Evolutionary conservation across 495 filamentous ascomycete species (phyloP).

Genomic region (Lophium mytilinum): DNA sequence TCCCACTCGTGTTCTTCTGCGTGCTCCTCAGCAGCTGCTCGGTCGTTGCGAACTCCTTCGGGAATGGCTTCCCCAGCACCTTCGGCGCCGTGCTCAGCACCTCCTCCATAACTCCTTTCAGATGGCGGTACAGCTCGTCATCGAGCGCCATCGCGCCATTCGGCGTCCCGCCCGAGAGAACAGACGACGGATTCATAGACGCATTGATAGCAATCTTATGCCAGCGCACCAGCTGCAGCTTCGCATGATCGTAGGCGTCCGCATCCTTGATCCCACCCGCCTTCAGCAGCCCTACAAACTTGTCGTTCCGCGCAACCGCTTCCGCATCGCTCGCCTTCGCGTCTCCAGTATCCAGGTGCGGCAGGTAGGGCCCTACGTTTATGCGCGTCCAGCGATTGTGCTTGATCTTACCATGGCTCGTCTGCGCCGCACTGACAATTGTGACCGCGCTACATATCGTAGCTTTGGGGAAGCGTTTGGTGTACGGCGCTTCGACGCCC

Average conservation of each 20-base stretch:
- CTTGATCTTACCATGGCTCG: conserved; percentile 40
- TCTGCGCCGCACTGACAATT: conserved; percentile 47
- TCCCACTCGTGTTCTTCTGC: conserved; percentile 47
- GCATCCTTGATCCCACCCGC: conserved; percentile 47
- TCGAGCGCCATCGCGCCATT: conserved; percentile 44
- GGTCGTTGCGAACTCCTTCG: conserved; percentile 41
- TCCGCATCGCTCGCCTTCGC: conserved; percentile 1
- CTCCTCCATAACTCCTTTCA: conserved; percentile 50
- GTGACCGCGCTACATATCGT: conserved; percentile 56
- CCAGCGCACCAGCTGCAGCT: conserved; percentile 52
- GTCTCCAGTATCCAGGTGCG: conserved; percentile 14
- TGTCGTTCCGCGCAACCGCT: conserved; percentile 14
- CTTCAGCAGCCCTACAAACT: conserved; percentile 28
- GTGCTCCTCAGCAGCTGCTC: conserved; percentile 48
- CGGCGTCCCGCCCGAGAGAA: conserved; percentile 46
- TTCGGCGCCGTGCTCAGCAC: conserved; percentile 46
- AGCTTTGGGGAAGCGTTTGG: conserved; percentile 43
- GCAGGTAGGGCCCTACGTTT: conserved; percentile 47
- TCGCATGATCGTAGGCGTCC: conserved; percentile 35
- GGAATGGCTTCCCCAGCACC: conserved; percentile 41
- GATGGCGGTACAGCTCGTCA: conserved; percentile 33
- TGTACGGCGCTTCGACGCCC: conserved; percentile 58
- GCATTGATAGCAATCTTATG: conserved; percentile 60
- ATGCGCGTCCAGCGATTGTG: conserved; percentile 58
- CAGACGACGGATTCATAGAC: conserved; percentile 54